These are phyloP conservation scores for Alternaria tenuissima DNA, from an alignment of 2,329 filamentous ascomycete genomes.

Conservation along the genomic window DNA sequence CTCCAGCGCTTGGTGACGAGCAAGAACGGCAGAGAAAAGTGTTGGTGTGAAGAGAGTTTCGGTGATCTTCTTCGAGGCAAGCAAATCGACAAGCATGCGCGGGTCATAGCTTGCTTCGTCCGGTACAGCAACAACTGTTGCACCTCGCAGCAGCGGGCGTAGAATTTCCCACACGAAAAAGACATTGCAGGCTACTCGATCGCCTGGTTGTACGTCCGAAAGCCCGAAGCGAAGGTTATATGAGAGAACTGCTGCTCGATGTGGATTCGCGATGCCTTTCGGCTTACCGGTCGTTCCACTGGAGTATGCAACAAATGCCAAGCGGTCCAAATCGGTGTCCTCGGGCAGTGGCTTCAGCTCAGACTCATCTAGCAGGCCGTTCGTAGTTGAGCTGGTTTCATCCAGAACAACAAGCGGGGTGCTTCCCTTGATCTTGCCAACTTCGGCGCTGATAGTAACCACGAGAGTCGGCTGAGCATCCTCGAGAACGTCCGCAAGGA, in stretches of 20 bases:
- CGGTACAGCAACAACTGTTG: slow-evolving; percentile 77
- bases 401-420: slow-evolving; percentile 73
- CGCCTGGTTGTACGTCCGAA: slow-evolving; percentile 73
- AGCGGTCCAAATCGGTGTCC: slow-evolving; percentile 73
- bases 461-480: slow-evolving; percentile 77
- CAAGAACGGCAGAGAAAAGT: slow-evolving; percentile 75
- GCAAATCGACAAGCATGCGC: slow-evolving; percentile 73
- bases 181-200: slow-evolving; percentile 85
- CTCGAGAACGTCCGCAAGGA: slow-evolving; percentile 78
- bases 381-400: slow-evolving; percentile 42
- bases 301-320: slow-evolving; percentile 83
- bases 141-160: slow-evolving; percentile 76
- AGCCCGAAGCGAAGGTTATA: slow-evolving; percentile 76
- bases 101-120: slow-evolving; percentile 83
- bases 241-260: slow-evolving; percentile 75
- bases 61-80: slow-evolving; percentile 71
- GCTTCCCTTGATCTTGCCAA: slow-evolving; percentile 69
- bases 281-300: slow-evolving; percentile 80
- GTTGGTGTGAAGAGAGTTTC: slow-evolving; percentile 88
- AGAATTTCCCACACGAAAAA: slow-evolving; percentile 89
- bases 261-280: slow-evolving; percentile 84
- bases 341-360: slow-evolving; percentile 62
- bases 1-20: slow-evolving; percentile 72
- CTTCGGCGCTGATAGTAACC: slow-evolving; percentile 71
- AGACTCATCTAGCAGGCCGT: slow-evolving; percentile 52